Evolutionary conservation across 345 rosid species (phyloP).

Genomic region (Conringia planisiliqua): DNA sequence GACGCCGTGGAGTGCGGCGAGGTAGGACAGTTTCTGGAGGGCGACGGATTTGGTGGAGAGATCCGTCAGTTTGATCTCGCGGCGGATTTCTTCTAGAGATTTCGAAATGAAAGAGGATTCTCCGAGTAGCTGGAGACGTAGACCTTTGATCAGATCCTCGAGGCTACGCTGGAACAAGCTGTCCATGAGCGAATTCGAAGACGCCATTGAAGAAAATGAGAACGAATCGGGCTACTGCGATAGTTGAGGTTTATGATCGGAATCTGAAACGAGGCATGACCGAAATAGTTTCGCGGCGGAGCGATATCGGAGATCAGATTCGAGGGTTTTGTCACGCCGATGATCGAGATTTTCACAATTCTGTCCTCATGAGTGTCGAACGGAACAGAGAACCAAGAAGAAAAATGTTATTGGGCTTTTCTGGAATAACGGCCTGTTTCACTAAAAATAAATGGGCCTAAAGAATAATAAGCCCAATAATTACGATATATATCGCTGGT

Average conservation of each 20-base stretch:
- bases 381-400: neutral
- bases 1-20: slow-evolving; percentile 60
- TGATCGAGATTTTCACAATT: slow-evolving; percentile 12
- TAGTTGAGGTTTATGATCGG: neutral
- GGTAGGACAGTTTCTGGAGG: slow-evolving; percentile 81
- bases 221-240: neutral
- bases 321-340: slow-evolving; percentile 16
- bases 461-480: neutral
- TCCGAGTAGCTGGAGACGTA: slow-evolving; percentile 57
- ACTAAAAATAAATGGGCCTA: neutral
- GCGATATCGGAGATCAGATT: slow-evolving; percentile 17
- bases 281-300: neutral
- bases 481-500: neutral
- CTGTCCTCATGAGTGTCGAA: neutral
- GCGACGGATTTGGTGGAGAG: slow-evolving; percentile 78
- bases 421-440: neutral
- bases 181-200: slow-evolving; percentile 72
- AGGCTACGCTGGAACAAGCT: slow-evolving; percentile 80
- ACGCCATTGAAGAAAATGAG: slow-evolving; percentile 43
- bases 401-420: neutral
- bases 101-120: slow-evolving; percentile 65
- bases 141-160: slow-evolving; percentile 81
- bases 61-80: slow-evolving; percentile 86
- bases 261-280: slow-evolving; percentile 5
- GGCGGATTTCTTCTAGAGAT: slow-evolving; percentile 75